Conservation (phyloP, 2,329 filamentous ascomycete genomes). For the Waltergamsia citrina region DNA sequence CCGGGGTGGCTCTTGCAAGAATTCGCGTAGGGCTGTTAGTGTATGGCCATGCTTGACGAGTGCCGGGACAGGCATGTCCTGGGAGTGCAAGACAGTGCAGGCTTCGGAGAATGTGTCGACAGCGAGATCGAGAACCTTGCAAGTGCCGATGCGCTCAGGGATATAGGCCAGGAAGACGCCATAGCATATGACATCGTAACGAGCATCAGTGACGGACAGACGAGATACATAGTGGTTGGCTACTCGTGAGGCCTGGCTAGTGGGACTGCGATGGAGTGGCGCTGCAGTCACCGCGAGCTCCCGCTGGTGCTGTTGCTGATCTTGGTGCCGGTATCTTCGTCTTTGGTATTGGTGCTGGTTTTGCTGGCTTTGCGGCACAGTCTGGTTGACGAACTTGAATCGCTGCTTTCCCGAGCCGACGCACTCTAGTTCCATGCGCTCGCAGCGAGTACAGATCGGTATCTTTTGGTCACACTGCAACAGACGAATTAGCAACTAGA, state of each 20-base stretch:
- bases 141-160: background rate
- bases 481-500: too few relatives aligned
- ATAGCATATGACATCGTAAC: background rate
- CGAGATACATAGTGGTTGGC: background rate
- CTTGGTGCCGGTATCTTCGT: background rate
- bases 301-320: background rate
- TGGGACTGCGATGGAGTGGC: background rate
- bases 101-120: background rate
- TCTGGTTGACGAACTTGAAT: conserved; percentile 31
- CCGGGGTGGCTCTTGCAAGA: background rate
- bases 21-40: background rate
- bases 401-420: conserved; percentile 34
- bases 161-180: conserved; percentile 1
- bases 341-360: background rate
- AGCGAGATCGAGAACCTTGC: background rate
- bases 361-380: background rate
- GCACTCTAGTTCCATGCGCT: conserved; percentile 31
- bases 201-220: conserved; percentile 1
- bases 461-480: conserved; percentile 37
- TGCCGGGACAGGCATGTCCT: background rate
- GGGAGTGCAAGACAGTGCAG: background rate
- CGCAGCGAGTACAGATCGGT: conserved; percentile 34
- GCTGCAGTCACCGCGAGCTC: background rate
- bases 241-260: background rate
- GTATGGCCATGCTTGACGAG: conserved; percentile 1